Base-by-base conservation (phyloP, 2,329 filamentous ascomycete species). In the Oidium heveae region DNA sequence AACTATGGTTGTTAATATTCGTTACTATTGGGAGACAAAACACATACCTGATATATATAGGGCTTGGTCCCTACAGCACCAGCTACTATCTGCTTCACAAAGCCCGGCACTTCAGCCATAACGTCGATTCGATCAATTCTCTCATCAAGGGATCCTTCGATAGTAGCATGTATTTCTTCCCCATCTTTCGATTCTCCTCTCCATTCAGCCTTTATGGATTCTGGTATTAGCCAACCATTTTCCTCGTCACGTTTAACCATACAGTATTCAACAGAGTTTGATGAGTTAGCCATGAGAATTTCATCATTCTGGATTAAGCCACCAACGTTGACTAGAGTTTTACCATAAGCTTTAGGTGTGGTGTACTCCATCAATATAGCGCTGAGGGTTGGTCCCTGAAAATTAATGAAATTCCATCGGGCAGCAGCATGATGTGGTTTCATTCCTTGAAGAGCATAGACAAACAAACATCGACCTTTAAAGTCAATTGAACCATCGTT, bases 381-480 rank as follows among this genome's bases (percentile, higher is more conserved):
- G 32, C 88, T 91, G 70, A 86, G 84, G 20, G 74, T 86, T 22
- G 86, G 82, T 15, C 85, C 82, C 66, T 96, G 88, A 72, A 94
- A 94, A 69, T 88, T 79, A 68, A 78, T 74, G 71, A 95, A 98
- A 69, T 91, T 94, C 91, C 91, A 98, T 59, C 77, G 79, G 33
- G 84, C 80, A 58, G 89, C 88, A 57, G 87, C 84, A 66, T 98
- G 93, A 68, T 98, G 91, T 43, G 91, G 91, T 75, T 98, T 98
- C 89, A 96, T 96, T 66, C 88, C 91, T 71, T 96, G 91, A 53
- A 96, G 71, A 43, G 86, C 88, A 67, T 91, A 83, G 60, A 82
- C 74, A 69, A 87, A 89, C 63, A 93, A 72, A 34, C 80, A 87
- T 58, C 74, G 77, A 56, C 89, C 89, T 63, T 78, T 82, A 67